phyloP scores from a whole-genome alignment of 1,139 yeast species.

The Hyphopichia pseudoburtonii region DNA sequence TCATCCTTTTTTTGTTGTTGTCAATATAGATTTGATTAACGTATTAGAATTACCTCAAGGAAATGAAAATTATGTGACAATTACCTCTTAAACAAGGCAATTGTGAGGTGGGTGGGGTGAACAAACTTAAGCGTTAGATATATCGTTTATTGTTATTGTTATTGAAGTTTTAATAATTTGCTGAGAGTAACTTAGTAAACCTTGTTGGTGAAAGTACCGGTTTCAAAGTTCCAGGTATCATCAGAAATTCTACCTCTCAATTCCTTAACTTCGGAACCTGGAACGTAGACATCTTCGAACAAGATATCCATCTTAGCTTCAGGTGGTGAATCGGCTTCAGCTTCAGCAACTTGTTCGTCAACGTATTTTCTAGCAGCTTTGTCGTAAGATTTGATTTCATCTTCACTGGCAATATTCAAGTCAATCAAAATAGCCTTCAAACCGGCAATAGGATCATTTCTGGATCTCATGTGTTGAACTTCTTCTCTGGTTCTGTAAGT shows the following conservation, averaged over 20 bases:
- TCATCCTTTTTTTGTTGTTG: no score
- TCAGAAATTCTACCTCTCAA: slow-evolving; percentile 97
- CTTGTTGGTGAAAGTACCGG: slow-evolving; percentile 65
- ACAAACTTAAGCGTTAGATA: no score
- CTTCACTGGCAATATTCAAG: slow-evolving; percentile 84
- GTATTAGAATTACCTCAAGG: no score
- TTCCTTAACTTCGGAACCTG: slow-evolving; percentile 88
- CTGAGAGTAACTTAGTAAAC: slow-evolving; percentile 34
- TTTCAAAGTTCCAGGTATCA: slow-evolving; percentile 84
- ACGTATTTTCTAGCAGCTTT: slow-evolving; percentile 95
- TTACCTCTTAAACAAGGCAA: no score
- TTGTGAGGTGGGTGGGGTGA: no score
- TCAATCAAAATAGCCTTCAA: slow-evolving; percentile 85
- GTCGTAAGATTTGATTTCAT: slow-evolving; percentile 89
- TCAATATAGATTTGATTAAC: no score
- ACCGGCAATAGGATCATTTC: slow-evolving; percentile 97
- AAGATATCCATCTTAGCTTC: slow-evolving; percentile 92
- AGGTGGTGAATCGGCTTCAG: slow-evolving; percentile 93
- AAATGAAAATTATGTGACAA: no score
- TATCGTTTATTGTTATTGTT: no score
- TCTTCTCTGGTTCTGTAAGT: slow-evolving; percentile 99
- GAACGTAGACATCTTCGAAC: slow-evolving; percentile 95
- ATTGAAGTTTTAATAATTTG: neutral
- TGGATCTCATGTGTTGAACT: slow-evolving; percentile 98
- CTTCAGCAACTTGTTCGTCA: slow-evolving; percentile 90